Evolutionary conservation across 306 rosid species (phyloP), one percentile per base, ranked within the genome.

Genomic region (Malus fusca): DNA sequence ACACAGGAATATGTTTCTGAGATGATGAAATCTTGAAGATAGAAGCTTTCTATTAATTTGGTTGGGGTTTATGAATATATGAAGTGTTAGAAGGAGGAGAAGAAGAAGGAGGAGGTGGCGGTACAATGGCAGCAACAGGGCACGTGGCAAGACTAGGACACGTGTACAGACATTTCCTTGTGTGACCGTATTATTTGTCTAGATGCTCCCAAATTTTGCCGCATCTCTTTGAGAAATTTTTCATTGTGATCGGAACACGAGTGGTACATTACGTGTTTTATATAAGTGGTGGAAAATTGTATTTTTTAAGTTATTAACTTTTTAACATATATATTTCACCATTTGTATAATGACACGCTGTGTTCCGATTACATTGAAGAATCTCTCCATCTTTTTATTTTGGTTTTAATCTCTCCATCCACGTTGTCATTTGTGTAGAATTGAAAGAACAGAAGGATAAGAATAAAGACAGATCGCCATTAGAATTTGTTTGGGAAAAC

Each of bases 121-220:
- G 80, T 84, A 76, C 14, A n/a, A 78, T 74, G 88, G 46, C 48
- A 85, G 76, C 22, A 12, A 3, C 10, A 18, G 14, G 44, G 33
- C 65, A 85, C 82, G 78, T 76, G 85, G 46, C 33, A 85, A 73
- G 44, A 46, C 66, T 3, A 40, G 40, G 85, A 84, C 88, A 81
- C 82, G 89, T 83, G 58, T 66, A 2, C 8, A 18, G 8, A 23
- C 11, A 61, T 28, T 18, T 28, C 8, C 5, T 26, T 18, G 22
- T 18, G 44, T 52, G 46, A 30, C 74, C 26, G 46, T 51, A 17
- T 52, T 8, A 33, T 51, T 51, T 52, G 56, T 69, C 26, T 17
- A 26, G 11, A 3, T 23, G 56, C n/a, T 43, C 33, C 72, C 21
- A 1, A 18, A 26, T 25, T 21, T 18, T 51, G 28, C 63, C 46